Evolutionary conservation across 345 rosid species (phyloP).

Genomic region (Dipteronia dyeriana): DNA sequence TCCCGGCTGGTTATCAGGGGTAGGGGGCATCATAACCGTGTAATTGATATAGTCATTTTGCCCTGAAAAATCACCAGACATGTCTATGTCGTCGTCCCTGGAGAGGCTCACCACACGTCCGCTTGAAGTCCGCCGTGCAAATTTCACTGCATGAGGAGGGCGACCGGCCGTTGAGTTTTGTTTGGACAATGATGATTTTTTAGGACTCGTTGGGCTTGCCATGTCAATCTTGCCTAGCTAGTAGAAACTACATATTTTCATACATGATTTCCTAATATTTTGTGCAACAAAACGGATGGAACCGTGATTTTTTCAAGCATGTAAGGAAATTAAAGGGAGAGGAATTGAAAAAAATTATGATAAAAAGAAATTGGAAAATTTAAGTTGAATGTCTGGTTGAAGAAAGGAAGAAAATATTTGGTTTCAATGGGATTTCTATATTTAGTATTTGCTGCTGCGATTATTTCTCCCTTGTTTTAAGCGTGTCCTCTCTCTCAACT

Average conservation of each 20-base stretch:
- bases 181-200: conserved; percentile 42
- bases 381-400: conserved; percentile 20
- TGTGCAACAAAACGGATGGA: background rate
- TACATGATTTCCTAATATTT: background rate
- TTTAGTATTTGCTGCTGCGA: conserved; percentile 24
- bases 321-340: too few species aligned
- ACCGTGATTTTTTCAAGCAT: background rate
- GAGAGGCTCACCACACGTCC: conserved; percentile 70
- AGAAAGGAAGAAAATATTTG: background rate
- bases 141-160: conserved; percentile 64
- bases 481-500: conserved; percentile 36
- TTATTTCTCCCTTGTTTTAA: conserved; percentile 41
- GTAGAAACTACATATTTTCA: background rate
- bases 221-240: conserved; percentile 20
- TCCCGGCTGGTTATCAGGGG: conserved; percentile 85
- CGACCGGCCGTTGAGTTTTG: conserved; percentile 48
- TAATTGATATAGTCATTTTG: conserved; percentile 83
- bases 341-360: conserved; percentile 4
- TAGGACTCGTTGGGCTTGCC: conserved; percentile 38
- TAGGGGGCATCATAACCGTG: conserved; percentile 93
- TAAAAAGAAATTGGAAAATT: conserved; percentile 6
- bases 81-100: conserved; percentile 72
- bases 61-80: conserved; percentile 61
- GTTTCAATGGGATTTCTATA: conserved; percentile 29
- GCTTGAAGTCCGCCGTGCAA: conserved; percentile 64